Conservation (phyloP, 768 basidiomycete genomes). For the Candolleomyces aberdarensis region DNA sequence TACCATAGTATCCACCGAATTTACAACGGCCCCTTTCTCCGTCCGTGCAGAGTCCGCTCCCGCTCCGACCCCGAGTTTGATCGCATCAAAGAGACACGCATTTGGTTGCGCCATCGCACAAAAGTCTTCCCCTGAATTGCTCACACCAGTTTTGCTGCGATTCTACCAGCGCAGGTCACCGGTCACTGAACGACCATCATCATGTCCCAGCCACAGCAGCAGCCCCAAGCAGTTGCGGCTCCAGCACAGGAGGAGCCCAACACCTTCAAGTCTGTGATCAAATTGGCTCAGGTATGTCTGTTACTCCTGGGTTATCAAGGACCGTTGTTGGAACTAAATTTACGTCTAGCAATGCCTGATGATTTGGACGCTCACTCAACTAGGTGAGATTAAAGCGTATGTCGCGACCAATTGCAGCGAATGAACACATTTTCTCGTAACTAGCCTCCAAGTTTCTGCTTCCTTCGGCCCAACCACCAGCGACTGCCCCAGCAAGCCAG, state of each 20-base stretch:
- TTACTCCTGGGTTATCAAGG: neutral
- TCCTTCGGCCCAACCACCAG: conserved; percentile 20
- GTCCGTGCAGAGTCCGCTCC: too few species aligned
- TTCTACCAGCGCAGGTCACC: neutral
- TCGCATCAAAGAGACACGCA: neutral
- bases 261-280: conserved; percentile 10
- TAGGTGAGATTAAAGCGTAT: conserved; percentile 41
- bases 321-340: neutral
- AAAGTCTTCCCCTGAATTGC: neutral
- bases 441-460: conserved; percentile 46
- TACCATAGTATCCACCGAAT: too few species aligned
- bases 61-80: neutral
- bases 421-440: neutral
- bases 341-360: conserved; percentile 61
- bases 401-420: neutral
- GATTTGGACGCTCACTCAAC: conserved; percentile 62
- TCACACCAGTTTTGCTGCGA: neutral
- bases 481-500: conserved; percentile 22
- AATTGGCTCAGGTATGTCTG: conserved; percentile 25
- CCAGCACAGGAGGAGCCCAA: conserved; percentile 9
- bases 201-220: conserved; percentile 11
- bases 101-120: conserved; percentile 1
- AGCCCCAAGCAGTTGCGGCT: conserved; percentile 6
- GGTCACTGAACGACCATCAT: neutral
- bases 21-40: too few species aligned